Evolutionary conservation across 495 filamentous ascomycete genomes (phyloP).

Genomic region (Immersiella caudata): DNA sequence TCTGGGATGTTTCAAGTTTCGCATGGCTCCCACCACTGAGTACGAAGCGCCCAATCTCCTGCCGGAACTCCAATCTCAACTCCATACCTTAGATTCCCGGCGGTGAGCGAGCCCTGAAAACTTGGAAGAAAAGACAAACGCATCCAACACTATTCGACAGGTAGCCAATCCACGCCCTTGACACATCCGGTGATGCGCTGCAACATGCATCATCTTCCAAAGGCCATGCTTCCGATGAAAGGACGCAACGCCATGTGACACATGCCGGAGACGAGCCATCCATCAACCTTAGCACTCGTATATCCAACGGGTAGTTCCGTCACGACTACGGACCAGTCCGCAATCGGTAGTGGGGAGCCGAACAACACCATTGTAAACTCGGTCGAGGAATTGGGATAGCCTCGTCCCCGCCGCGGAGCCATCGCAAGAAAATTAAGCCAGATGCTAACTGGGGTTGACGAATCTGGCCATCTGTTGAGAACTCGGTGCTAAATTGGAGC

Average conservation of each 20-base stretch:
- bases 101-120: too few relatives aligned
- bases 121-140: too few relatives aligned
- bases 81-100: neutral
- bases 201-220: neutral
- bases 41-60: neutral
- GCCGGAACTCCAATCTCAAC: neutral
- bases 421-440: too few relatives aligned
- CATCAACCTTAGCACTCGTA: neutral
- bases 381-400: too few relatives aligned
- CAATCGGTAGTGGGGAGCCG: neutral
- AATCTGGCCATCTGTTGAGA: too few relatives aligned
- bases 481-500: too few relatives aligned
- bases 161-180: too few relatives aligned
- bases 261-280: neutral
- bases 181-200: neutral
- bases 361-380: neutral
- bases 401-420: too few relatives aligned
- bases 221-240: neutral
- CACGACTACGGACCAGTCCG: neutral
- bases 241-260: neutral
- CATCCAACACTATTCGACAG: too few relatives aligned
- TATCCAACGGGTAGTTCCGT: neutral
- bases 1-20: neutral
- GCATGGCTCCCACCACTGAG: neutral
- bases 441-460: too few relatives aligned